These are phyloP conservation scores for Phanerochaete carnosa DNA, from an alignment of 768 basidiomycete species.

Conservation along the genomic window DNA sequence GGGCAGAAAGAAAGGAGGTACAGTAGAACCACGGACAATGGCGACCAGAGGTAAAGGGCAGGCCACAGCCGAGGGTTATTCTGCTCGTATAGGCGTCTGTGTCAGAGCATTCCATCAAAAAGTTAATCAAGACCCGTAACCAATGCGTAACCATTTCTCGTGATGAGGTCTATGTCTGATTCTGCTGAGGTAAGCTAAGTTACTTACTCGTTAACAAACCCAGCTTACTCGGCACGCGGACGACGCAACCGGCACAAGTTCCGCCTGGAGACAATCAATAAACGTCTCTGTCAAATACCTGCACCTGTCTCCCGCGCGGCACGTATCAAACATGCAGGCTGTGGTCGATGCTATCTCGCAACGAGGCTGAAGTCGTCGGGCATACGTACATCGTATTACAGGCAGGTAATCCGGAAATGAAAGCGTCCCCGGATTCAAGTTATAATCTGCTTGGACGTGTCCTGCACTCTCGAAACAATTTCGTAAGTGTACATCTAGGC, in stretches of 20 bases:
- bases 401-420: no score
- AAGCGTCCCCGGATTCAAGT: no score
- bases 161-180: not conserved
- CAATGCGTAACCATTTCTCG: conserved; percentile 1
- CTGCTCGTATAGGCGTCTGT: not conserved
- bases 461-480: not conserved
- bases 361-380: no score
- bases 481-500: not conserved
- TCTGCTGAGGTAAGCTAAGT: not conserved
- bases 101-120: not conserved
- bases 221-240: conserved; percentile 8
- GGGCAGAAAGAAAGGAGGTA: conserved; percentile 23
- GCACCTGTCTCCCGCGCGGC: not conserved
- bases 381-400: no score
- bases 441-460: no score
- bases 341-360: no score
- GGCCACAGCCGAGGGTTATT: conserved; percentile 6
- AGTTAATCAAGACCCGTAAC: conserved; percentile 4
- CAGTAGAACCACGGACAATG: conserved; percentile 19
- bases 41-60: conserved; percentile 11
- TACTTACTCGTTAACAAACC: not conserved
- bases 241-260: conserved; percentile 5
- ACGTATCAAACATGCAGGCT: not conserved
- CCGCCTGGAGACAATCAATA: conserved; percentile 3
- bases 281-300: not conserved